A percentile compares a stretch with the other conserved stretches of the same genome.
These are phyloP conservation scores for Zygoascus tannicola DNA, from an alignment of 805 yeast species.

Conservation along the genomic window DNA sequence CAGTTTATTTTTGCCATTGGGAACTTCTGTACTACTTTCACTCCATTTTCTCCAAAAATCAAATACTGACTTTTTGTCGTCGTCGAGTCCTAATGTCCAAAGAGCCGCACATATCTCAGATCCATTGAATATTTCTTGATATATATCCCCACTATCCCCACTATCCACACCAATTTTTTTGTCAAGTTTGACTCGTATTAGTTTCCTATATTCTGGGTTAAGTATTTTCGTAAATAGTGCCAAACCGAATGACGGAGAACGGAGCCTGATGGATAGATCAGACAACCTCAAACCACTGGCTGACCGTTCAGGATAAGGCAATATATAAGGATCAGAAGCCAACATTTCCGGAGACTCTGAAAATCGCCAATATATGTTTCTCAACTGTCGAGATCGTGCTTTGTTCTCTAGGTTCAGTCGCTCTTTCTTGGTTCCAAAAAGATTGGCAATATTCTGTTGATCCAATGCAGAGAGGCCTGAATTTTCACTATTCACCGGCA, in stretches of 20 bases:
- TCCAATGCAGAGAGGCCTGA: not conserved
- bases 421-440: slow-evolving; percentile 3
- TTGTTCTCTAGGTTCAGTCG: not conserved
- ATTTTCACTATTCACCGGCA: not conserved
- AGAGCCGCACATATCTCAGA: slow-evolving; percentile 1
- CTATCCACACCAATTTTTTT: not conserved
- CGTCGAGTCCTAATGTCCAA: slow-evolving; percentile 3
- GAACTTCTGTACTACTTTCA: not conserved
- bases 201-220: not conserved
- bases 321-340: not conserved
- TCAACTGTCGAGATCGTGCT: not conserved
- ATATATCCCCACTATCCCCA: not conserved
- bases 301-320: slow-evolving; percentile 8
- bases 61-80: not conserved
- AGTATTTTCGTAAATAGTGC: slow-evolving; percentile 1
- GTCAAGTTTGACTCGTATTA: not conserved
- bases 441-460: slow-evolving; percentile 4
- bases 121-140: not conserved
- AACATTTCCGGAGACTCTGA: slow-evolving; percentile 1
- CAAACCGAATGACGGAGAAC: not conserved
- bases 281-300: slow-evolving; percentile 2
- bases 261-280: not conserved
- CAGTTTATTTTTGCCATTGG: not conserved
- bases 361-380: not conserved
- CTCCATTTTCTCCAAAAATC: slow-evolving; percentile 3